Conservation (phyloP, 2,329 filamentous ascomycete genomes). For the Claviceps arundinis region DNA sequence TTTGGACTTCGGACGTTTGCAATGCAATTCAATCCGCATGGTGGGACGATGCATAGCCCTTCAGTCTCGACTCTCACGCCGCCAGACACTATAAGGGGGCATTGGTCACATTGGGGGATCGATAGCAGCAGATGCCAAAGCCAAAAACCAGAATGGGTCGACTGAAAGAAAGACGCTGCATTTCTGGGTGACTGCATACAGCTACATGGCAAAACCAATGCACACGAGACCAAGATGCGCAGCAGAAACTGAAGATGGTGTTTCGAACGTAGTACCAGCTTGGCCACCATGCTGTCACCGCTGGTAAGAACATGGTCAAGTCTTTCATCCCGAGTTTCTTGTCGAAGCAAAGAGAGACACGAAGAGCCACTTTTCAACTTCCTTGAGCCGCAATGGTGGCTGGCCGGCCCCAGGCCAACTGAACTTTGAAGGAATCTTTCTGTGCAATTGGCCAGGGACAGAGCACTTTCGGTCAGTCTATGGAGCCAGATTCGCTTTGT, state of each 20-base stretch:
- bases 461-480: not conserved
- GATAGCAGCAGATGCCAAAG: no score
- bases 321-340: not conserved
- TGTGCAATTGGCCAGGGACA: not conserved
- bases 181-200: no score
- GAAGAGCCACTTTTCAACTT: not conserved
- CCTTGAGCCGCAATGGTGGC: not conserved
- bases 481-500: not conserved
- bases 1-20: no score
- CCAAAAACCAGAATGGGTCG: no score
- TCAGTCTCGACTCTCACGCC: no score
- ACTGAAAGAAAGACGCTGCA: no score
- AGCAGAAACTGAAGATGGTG: not conserved
- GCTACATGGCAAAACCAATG: no score
- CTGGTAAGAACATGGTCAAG: not conserved
- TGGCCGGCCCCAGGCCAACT: not conserved
- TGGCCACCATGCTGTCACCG: not conserved
- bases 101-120: no score
- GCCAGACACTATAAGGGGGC: no score
- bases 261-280: not conserved
- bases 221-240: no score
- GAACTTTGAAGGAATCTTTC: not conserved
- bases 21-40: no score
- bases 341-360: not conserved
- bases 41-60: no score